Conservation (phyloP, 2,329 filamentous ascomycete genomes). For the Cladophialophora yegresii region DNA sequence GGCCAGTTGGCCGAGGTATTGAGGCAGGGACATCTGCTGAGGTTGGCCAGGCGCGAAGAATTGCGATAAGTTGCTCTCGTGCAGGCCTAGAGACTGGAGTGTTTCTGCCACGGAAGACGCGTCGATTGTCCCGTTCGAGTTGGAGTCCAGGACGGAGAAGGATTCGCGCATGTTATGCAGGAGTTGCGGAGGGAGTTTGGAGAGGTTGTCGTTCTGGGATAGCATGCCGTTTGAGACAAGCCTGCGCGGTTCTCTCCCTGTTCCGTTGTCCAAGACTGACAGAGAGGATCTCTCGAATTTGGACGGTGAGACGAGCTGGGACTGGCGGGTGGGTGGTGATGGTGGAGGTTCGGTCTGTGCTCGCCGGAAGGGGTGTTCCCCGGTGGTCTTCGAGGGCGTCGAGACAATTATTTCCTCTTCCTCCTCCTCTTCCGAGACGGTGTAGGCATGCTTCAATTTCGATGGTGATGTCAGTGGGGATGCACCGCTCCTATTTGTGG, state of each 20-base stretch:
- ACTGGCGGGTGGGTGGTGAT: slow-evolving; percentile 41
- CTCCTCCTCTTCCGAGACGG: slow-evolving; percentile 45
- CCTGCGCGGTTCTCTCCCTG: slow-evolving; percentile 16
- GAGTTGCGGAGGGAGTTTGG: slow-evolving; percentile 71
- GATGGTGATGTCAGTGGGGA: slow-evolving; percentile 51
- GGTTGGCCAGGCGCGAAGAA: slow-evolving; percentile 78
- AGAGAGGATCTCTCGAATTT: slow-evolving; percentile 8
- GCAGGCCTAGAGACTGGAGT: slow-evolving; percentile 67
- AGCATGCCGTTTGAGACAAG: slow-evolving; percentile 27
- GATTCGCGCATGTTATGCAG: slow-evolving; percentile 86
- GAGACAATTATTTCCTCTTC: slow-evolving; percentile 38
- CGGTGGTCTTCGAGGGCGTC: slow-evolving; percentile 49
- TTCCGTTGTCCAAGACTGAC: not conserved
- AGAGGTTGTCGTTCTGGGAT: slow-evolving; percentile 43
- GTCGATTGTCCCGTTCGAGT: slow-evolving; percentile 80
- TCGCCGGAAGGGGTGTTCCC: slow-evolving; percentile 30
- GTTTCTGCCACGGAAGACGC: slow-evolving; percentile 84
- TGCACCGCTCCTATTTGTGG: slow-evolving; percentile 45
- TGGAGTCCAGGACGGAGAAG: slow-evolving; percentile 88
- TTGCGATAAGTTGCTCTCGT: slow-evolving; percentile 70
- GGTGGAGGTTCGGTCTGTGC: slow-evolving; percentile 42
- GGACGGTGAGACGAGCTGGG: slow-evolving; percentile 9
- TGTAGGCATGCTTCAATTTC: slow-evolving; percentile 52
- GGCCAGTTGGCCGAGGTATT: slow-evolving; percentile 81
- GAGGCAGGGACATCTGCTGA: slow-evolving; percentile 77